phyloP scores from a whole-genome alignment of 176 grass and related monocot genomes.

The Sorghum bicolor region Sorghum_bicolor_NCBIv3 NC_012875.2:43808501-43809000 shows the following conservation, averaged over 20 bases:
- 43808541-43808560: background rate
- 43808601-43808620: constrained; percentile 37
- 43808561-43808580: background rate
- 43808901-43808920: constrained; percentile 61
- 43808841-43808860: constrained; percentile 51
- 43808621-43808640: constrained; percentile 36
- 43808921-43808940: constrained; percentile 43
- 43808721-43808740: constrained; percentile 66
- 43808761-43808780: constrained; percentile 29
- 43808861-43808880: constrained; percentile 56
- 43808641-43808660: constrained; percentile 50
- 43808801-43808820: constrained; percentile 44
- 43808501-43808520: background rate
- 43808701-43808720: constrained; percentile 51
- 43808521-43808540: constrained; percentile 10
- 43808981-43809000: background rate
- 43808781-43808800: constrained; percentile 26
- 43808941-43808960: constrained; percentile 43
- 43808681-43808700: constrained; percentile 42
- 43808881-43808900: constrained; percentile 60
- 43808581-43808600: background rate
- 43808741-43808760: constrained; percentile 53
- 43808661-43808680: constrained; percentile 57
- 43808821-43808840: constrained; percentile 23
- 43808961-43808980: constrained; percentile 18